phyloP scores from a whole-genome alignment of 352 stramenopile species.

The Globisporangium paddicum region DNA sequence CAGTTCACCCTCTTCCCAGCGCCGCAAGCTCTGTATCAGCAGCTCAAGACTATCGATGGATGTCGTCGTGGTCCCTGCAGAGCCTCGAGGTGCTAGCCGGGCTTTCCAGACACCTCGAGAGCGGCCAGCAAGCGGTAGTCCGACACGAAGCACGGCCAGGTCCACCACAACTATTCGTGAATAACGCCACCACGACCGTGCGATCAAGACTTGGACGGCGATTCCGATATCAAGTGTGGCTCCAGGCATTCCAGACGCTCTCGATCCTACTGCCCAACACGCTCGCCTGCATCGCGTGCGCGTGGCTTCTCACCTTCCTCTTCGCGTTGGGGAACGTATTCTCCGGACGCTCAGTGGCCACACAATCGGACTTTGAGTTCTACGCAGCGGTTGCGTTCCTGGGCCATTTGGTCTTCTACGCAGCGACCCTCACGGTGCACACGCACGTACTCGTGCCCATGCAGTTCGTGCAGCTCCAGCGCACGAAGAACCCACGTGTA shows the following conservation, averaged over 20 bases:
- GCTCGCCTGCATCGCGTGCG: constrained; percentile 12
- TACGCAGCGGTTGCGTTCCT: constrained; percentile 16
- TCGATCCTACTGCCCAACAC: too few relatives aligned
- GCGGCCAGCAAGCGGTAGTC: neutral
- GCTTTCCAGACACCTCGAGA: neutral
- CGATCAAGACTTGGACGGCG: neutral
- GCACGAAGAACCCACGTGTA: neutral
- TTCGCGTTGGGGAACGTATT: constrained; percentile 24
- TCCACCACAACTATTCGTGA: too few relatives aligned
- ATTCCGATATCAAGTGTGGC: neutral
- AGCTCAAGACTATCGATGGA: neutral
- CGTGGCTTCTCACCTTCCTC: constrained; percentile 12
- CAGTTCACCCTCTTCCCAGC: neutral
- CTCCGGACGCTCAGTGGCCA: constrained; percentile 8
- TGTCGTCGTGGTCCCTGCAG: neutral
- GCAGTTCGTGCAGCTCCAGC: constrained; percentile 10
- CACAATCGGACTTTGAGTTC: constrained; percentile 26
- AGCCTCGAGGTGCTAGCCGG: neutral
- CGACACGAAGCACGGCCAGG: neutral
- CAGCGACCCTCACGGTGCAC: constrained; percentile 1
- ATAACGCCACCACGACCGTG: neutral
- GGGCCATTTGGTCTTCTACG: constrained; percentile 3
- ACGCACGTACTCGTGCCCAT: neutral
- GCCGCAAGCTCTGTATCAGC: neutral
- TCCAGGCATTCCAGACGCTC: too few relatives aligned